Conservation (phyloP, 331 rosid genomes). For the Rosa hybrid region DNA sequence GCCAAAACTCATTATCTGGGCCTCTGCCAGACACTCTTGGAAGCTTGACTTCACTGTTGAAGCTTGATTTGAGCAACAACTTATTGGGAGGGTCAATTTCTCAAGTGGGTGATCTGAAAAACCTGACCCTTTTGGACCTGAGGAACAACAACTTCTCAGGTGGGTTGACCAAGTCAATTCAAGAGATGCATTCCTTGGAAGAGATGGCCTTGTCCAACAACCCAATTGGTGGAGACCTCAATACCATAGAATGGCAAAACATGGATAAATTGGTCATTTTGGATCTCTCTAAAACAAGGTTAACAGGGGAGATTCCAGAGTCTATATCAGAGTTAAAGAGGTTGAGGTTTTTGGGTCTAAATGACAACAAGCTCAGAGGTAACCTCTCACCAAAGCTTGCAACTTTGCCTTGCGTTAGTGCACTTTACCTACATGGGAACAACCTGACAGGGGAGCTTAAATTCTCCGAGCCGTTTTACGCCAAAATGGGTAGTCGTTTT, state of each 20-base stretch:
- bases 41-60: conserved; percentile 58
- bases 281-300: conserved; percentile 67
- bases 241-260: conserved; percentile 52
- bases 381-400: conserved; percentile 60
- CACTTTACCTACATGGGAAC: conserved; percentile 79
- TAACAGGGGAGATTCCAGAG: conserved; percentile 80
- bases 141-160: conserved; percentile 71
- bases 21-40: conserved; percentile 55
- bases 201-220: conserved; percentile 74
- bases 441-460: conserved; percentile 66
- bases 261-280: conserved; percentile 58
- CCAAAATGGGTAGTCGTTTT: conserved; percentile 80
- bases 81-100: conserved; percentile 49
- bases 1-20: conserved; percentile 72
- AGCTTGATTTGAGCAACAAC: conserved; percentile 83
- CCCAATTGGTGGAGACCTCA: conserved; percentile 74
- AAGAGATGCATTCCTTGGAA: conserved; percentile 58
- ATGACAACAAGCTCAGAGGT: conserved; percentile 75
- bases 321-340: conserved; percentile 62
- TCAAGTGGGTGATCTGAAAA: conserved; percentile 44
- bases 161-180: conserved; percentile 56
- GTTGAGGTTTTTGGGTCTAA: conserved; percentile 74
- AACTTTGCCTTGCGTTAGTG: conserved; percentile 58
- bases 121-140: conserved; percentile 76
- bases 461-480: conserved; percentile 61